Percentiles rank a stretch among this genome's conserved stretches.
Conservation (phyloP, 2,329 filamentous ascomycete genomes). For the Conoideocrella luteorostrata region DNA sequence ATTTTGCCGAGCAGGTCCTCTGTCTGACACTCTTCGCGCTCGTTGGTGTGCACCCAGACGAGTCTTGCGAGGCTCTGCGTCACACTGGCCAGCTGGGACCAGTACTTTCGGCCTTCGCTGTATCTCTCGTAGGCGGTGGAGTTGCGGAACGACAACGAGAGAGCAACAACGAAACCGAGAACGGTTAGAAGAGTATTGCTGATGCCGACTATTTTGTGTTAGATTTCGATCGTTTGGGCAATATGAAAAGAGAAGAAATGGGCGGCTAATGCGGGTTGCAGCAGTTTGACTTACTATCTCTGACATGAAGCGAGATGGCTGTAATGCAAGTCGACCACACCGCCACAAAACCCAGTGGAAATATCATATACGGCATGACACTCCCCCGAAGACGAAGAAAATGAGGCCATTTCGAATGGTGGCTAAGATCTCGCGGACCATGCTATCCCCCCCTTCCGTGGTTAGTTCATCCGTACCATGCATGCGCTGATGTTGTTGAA, state of each 20-base stretch:
- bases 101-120: slow-evolving; percentile 48
- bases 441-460: too few relatives aligned
- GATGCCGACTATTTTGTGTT: not conserved
- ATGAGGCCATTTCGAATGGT: slow-evolving; percentile 1
- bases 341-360: not conserved
- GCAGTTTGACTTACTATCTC: not conserved
- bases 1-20: too few relatives aligned
- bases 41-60: too few relatives aligned
- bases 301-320: not conserved
- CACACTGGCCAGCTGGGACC: slow-evolving; percentile 41
- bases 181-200: slow-evolving; percentile 62
- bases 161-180: slow-evolving; percentile 77
- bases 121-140: slow-evolving; percentile 71
- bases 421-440: slow-evolving; percentile 1
- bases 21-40: too few relatives aligned
- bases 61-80: slow-evolving; percentile 49
- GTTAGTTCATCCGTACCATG: too few relatives aligned
- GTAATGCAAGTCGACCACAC: not conserved
- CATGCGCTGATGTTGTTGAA: too few relatives aligned
- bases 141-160: slow-evolving; percentile 71
- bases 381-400: slow-evolving; percentile 4
- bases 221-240: too few relatives aligned
- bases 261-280: too few relatives aligned
- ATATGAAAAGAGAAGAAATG: too few relatives aligned
- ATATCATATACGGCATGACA: slow-evolving; percentile 3